These are phyloP conservation scores for Plasmodium malariae DNA, from an alignment of 169 alveolate species.

Conservation along the genomic window DNA sequence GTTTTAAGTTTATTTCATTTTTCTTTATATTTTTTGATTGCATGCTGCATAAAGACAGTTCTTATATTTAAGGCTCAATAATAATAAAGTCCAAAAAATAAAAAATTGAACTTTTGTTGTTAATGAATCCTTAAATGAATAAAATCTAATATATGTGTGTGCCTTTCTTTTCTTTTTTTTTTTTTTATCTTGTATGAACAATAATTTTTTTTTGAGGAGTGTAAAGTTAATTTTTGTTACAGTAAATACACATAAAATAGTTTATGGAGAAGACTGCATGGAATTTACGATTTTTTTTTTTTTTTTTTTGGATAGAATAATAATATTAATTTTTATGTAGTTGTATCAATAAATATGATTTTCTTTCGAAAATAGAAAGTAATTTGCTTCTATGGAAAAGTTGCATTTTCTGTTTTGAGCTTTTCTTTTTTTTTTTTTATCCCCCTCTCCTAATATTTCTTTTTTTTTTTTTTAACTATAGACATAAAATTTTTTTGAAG, in stretches of 20 bases:
- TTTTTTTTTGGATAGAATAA: slow-evolving; percentile 1
- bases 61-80: slow-evolving; percentile 5
- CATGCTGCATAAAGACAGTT: slow-evolving; percentile 20
- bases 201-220: slow-evolving; percentile 16
- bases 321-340: slow-evolving; percentile 11
- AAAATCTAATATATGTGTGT: slow-evolving; percentile 10
- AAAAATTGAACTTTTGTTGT: slow-evolving; percentile 35
- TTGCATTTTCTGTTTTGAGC: slow-evolving; percentile 24
- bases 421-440: slow-evolving; percentile 7
- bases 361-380: slow-evolving; percentile 15
- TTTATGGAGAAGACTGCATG: not conserved
- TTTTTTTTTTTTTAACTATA: slow-evolving; percentile 9
- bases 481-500: not conserved
- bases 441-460: not conserved
- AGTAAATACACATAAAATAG: not conserved
- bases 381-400: slow-evolving; percentile 5
- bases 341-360: not conserved
- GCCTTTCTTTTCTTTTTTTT: slow-evolving; percentile 7
- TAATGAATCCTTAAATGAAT: slow-evolving; percentile 21
- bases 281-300: slow-evolving; percentile 8
- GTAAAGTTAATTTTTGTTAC: not conserved
- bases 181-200: slow-evolving; percentile 17
- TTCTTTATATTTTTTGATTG: not conserved
- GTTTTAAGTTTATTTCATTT: slow-evolving; percentile 2
- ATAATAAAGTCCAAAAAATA: slow-evolving; percentile 17